Percentiles rank a stretch among this genome's conserved stretches.
Conservation (phyloP, 495 filamentous ascomycete genomes). For the Lophiostoma macrostomum region DNA sequence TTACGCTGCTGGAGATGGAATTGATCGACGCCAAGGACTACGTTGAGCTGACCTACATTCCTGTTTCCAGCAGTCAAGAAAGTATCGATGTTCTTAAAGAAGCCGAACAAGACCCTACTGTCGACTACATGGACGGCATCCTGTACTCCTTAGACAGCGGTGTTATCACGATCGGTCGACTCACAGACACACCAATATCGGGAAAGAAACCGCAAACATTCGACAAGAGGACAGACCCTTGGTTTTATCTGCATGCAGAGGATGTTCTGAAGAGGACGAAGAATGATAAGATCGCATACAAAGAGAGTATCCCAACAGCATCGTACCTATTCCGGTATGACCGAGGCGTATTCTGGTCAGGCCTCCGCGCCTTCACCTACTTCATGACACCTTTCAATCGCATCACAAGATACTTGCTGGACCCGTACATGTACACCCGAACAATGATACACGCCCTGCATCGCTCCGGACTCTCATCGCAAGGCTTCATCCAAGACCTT, state of each 20-base stretch:
- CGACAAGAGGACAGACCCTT: constrained; percentile 46
- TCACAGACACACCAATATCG: constrained; percentile 38
- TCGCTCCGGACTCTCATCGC: constrained; percentile 48
- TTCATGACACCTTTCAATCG: constrained; percentile 54
- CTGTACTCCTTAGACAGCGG: constrained; percentile 51
- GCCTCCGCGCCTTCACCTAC: constrained; percentile 53
- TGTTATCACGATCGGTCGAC: constrained; percentile 51
- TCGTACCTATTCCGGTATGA: constrained; percentile 65
- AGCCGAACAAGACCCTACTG: constrained; percentile 33
- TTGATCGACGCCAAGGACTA: constrained; percentile 52
- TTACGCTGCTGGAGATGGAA: constrained; percentile 54
- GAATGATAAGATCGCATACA: constrained; percentile 20
- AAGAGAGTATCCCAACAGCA: constrained; percentile 51
- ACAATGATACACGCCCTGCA: constrained; percentile 61
- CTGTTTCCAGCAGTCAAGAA: constrained; percentile 38
- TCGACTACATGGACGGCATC: constrained; percentile 44
- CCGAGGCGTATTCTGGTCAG: constrained; percentile 60
- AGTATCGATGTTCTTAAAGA: constrained; percentile 40
- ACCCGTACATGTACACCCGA: constrained; percentile 61
- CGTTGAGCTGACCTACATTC: constrained; percentile 55
- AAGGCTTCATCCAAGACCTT: constrained; percentile 57
- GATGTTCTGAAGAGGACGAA: neutral
- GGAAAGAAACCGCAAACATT: constrained; percentile 26
- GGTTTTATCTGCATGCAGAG: constrained; percentile 57
- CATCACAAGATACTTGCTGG: constrained; percentile 53